Percentiles rank a stretch among this genome's conserved stretches.
phyloP scores from a whole-genome alignment of 1,284 basidiomycete species.

The Fistulinella cinereoalba region DNA sequence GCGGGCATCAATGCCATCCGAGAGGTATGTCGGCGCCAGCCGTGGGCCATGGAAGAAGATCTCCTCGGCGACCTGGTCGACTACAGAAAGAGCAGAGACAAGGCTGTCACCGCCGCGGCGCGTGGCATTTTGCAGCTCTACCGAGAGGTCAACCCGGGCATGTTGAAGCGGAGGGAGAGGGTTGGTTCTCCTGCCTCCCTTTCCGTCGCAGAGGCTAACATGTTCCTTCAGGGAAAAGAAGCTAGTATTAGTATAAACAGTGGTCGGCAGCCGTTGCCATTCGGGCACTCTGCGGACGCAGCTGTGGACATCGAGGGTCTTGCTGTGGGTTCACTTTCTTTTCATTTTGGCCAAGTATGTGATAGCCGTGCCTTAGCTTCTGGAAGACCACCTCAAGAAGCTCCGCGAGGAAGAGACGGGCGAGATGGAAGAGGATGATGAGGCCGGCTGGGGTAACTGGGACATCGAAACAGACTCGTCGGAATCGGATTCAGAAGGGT shows the following conservation, averaged over 20 bases:
- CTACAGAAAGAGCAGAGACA: conserved; percentile 94
- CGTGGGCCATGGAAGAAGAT: conserved; percentile 96
- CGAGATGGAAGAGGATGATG: conserved; percentile 57
- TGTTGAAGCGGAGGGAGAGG: conserved; percentile 88
- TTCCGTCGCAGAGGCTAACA: conserved; percentile 3
- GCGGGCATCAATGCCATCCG: conserved; percentile 95
- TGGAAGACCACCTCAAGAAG: conserved; percentile 82
- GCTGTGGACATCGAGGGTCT: conserved; percentile 91
- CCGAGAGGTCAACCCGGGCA: conserved; percentile 91
- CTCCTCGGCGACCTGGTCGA: conserved; percentile 90
- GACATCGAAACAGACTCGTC: conserved; percentile 79
- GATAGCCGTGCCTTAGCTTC: conserved; percentile 50
- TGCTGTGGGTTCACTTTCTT: conserved; percentile 46
- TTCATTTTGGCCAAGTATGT: background rate
- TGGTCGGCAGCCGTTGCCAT: conserved; percentile 69
- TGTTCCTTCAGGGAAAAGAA: conserved; percentile 67
- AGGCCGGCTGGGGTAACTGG: conserved; percentile 88
- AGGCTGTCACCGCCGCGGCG: conserved; percentile 87
- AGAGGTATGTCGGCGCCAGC: conserved; percentile 90
- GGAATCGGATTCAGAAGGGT: conserved; percentile 70
- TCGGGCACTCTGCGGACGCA: conserved; percentile 73
- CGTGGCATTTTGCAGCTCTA: conserved; percentile 90
- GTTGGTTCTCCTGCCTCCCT: conserved; percentile 39
- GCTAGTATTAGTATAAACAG: conserved; percentile 70
- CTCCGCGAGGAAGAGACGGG: conserved; percentile 66